A percentile compares a stretch with the other conserved stretches of the same genome.
Conservation (phyloP, 1,284 basidiomycete species). For the Pascua sp. region DNA sequence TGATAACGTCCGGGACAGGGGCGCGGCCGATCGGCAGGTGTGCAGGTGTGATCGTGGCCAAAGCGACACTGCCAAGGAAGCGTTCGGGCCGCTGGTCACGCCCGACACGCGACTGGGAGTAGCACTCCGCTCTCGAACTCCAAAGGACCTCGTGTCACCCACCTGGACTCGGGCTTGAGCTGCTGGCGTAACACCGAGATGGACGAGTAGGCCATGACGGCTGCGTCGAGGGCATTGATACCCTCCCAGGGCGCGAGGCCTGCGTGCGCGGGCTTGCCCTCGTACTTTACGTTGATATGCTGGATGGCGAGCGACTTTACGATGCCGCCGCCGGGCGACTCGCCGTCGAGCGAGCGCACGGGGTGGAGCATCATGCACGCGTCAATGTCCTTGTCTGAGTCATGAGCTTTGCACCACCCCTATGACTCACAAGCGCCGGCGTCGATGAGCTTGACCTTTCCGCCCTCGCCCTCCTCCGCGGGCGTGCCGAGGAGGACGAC, state of each 20-base stretch:
- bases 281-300: slow-evolving; percentile 14
- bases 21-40: no score
- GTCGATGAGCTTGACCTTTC: slow-evolving; percentile 55
- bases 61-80: background rate
- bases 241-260: slow-evolving; percentile 30
- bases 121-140: background rate
- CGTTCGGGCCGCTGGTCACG: no score
- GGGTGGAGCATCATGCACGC: slow-evolving; percentile 11
- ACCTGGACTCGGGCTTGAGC: slow-evolving; percentile 4
- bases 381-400: slow-evolving; percentile 28
- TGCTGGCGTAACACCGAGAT: slow-evolving; percentile 50
- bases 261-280: slow-evolving; percentile 20
- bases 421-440: slow-evolving; percentile 9
- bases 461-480: slow-evolving; percentile 46
- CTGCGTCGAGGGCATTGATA: slow-evolving; percentile 52
- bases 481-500: slow-evolving; percentile 80
- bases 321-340: slow-evolving; percentile 50
- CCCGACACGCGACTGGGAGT: no score
- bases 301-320: background rate
- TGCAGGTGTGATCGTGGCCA: background rate
- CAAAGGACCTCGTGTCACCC: no score
- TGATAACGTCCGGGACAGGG: background rate
- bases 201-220: slow-evolving; percentile 49
- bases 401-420: background rate
- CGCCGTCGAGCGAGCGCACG: slow-evolving; percentile 57